Evolutionary conservation across 306 rosid genomes (phyloP).

Genomic region (Lupinus albus): DNA sequence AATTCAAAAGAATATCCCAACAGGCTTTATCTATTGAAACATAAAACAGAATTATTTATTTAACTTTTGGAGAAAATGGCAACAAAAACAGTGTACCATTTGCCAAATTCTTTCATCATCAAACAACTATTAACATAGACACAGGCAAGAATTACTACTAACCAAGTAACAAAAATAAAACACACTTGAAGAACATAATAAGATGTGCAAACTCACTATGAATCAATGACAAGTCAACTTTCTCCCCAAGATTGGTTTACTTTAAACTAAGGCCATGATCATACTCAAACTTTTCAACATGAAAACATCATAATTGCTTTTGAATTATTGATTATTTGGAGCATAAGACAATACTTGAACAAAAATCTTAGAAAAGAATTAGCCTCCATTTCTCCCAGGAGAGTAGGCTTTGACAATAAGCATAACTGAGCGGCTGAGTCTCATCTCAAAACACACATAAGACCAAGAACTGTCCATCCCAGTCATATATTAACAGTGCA

Average conservation of each 20-base stretch:
- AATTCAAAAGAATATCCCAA: background rate
- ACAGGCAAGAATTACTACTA: background rate
- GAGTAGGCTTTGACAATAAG: conserved; percentile 18
- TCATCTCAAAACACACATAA: conserved; percentile 13
- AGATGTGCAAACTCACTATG: background rate
- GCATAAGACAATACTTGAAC: background rate
- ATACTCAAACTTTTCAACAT: background rate
- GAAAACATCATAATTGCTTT: conserved; percentile 1
- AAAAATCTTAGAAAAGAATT: conserved; percentile 3
- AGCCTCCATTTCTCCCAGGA: conserved; percentile 3
- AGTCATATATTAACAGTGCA: background rate
- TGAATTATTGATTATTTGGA: background rate
- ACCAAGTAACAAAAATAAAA: background rate
- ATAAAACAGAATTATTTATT: background rate
- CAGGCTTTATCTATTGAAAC: background rate
- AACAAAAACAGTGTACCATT: background rate
- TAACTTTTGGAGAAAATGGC: background rate
- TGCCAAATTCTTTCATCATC: background rate
- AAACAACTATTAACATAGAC: background rate
- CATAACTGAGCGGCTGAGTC: conserved; percentile 20
- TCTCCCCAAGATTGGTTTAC: background rate
- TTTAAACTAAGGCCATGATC: background rate
- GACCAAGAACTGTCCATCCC: background rate
- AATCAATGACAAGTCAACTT: background rate
- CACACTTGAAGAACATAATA: too few species aligned